These are phyloP conservation scores for Pleurotus djamor DNA, from an alignment of 768 basidiomycete species.

Conservation along the genomic window DNA sequence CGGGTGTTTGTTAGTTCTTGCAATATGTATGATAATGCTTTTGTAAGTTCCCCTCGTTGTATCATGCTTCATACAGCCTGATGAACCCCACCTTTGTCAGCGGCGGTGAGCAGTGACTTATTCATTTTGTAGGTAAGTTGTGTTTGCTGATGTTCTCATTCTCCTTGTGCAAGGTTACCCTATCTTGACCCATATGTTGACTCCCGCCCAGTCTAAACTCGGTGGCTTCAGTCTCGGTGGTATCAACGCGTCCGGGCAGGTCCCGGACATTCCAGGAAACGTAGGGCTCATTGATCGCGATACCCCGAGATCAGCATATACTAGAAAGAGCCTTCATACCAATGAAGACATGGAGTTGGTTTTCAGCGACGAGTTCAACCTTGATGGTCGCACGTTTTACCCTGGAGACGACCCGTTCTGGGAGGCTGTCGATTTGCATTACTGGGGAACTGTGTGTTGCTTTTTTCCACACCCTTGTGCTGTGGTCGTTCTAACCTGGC, in stretches of 20 bases:
- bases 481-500: background rate
- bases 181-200: constrained; percentile 41
- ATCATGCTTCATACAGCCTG: background rate
- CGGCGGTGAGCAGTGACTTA: constrained; percentile 27
- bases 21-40: constrained; percentile 39
- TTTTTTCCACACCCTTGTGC: background rate
- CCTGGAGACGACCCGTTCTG: constrained; percentile 69
- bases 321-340: constrained; percentile 48
- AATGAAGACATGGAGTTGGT: constrained; percentile 50
- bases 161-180: constrained; percentile 39
- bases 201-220: constrained; percentile 37
- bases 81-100: constrained; percentile 17
- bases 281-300: constrained; percentile 73
- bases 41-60: constrained; percentile 43
- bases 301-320: constrained; percentile 60
- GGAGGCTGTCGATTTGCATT: constrained; percentile 61
- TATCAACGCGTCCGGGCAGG: constrained; percentile 72
- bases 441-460: constrained; percentile 54
- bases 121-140: background rate
- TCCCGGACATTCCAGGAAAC: constrained; percentile 55
- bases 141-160: background rate
- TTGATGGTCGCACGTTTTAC: constrained; percentile 68
- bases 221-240: constrained; percentile 76
- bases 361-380: constrained; percentile 83
- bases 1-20: constrained; percentile 63